Conservation (phyloP, 2,329 filamentous ascomycete genomes). For the Ceratocystiopsis brevicomis region DNA sequence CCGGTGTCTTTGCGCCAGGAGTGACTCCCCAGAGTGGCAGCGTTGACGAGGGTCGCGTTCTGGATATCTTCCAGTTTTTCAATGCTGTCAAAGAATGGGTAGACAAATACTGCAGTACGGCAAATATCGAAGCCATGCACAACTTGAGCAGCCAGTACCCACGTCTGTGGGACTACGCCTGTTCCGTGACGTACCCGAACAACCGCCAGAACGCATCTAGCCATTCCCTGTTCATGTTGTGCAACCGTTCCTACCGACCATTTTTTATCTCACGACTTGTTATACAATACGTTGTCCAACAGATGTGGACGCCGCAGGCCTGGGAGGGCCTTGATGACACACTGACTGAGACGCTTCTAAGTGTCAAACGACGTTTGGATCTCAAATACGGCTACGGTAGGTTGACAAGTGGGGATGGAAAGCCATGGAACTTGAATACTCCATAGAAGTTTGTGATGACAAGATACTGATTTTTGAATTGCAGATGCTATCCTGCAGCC, state of each 20-base stretch:
- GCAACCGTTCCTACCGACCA: conserved; percentile 13
- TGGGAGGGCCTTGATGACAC: conserved; percentile 16
- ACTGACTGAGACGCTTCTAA: conserved; percentile 10
- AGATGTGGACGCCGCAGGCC: conserved; percentile 16
- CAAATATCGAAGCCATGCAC: neutral
- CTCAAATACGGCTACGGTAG: conserved; percentile 13
- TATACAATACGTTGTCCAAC: conserved; percentile 17
- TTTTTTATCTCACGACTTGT: conserved; percentile 21
- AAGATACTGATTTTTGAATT: too few species aligned
- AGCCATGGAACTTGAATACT: too few species aligned
- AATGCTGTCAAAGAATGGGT: conserved; percentile 9
- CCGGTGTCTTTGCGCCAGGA: conserved; percentile 1
- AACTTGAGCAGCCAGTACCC: conserved; percentile 4
- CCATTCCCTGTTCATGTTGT: conserved; percentile 17
- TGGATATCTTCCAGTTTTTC: conserved; percentile 8
- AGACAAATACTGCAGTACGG: conserved; percentile 3
- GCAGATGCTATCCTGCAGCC: conserved; percentile 4
- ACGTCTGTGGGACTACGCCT: conserved; percentile 20
- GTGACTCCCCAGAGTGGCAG: neutral
- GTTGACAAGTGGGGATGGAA: neutral
- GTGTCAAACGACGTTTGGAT: conserved; percentile 9
- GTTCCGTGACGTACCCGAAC: conserved; percentile 14
- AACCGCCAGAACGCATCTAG: conserved; percentile 13
- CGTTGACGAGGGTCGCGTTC: conserved; percentile 4
- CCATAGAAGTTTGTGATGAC: too few species aligned